Conservation (phyloP, 768 basidiomycete genomes). For the Podaxis sp. region DNA sequence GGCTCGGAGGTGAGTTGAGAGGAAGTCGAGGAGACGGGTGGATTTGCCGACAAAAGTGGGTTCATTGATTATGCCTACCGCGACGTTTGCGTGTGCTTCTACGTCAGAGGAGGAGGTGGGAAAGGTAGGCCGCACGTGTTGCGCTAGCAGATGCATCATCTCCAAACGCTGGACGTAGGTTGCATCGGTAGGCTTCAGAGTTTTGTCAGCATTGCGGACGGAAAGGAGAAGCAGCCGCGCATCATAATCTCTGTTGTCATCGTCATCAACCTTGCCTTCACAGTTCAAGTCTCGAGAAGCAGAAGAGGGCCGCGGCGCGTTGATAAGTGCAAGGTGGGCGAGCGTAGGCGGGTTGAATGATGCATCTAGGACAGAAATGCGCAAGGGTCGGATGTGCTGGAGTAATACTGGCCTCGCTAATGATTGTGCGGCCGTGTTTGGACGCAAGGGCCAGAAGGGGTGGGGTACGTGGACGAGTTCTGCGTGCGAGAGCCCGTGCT, state of each 20-base stretch:
- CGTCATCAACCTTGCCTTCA: conserved; percentile 1
- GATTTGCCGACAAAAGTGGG: conserved; percentile 90
- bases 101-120: background rate
- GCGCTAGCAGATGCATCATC: conserved; percentile 78
- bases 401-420: too few species aligned
- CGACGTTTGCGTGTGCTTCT: conserved; percentile 45
- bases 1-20: conserved; percentile 30
- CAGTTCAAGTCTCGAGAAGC: background rate
- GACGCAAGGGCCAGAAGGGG: conserved; percentile 60
- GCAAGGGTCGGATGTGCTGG: conserved; percentile 28
- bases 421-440: conserved; percentile 6
- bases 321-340: conserved; percentile 79
- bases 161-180: conserved; percentile 75
- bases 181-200: conserved; percentile 66
- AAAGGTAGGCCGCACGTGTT: conserved; percentile 27
- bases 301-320: conserved; percentile 31
- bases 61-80: conserved; percentile 81
- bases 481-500: conserved; percentile 24
- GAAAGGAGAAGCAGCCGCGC: conserved; percentile 80
- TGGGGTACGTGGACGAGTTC: conserved; percentile 66
- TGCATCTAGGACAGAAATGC: conserved; percentile 80
- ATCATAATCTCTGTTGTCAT: conserved; percentile 45
- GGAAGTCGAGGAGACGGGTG: conserved; percentile 47
- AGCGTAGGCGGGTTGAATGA: conserved; percentile 92
- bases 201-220: conserved; percentile 85